Conservation (phyloP, 257 asterid species). For the Echites panduratus region DNA sequence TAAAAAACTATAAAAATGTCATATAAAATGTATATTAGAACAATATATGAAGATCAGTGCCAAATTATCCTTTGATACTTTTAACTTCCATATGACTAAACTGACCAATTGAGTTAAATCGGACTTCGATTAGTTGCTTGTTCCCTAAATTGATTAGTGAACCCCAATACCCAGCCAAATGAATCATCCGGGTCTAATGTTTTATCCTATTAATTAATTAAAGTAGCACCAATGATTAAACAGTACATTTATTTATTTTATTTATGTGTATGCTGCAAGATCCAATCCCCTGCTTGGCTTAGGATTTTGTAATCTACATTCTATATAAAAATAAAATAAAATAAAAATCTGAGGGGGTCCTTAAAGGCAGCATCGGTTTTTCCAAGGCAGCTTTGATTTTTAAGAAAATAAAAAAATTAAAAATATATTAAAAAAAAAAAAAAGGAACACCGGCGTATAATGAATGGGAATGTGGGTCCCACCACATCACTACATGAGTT, state of each 20-base stretch:
- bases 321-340: neutral
- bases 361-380: neutral
- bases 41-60: no score
- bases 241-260: neutral
- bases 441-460: constrained; percentile 12
- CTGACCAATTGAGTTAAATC: no score
- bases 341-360: neutral
- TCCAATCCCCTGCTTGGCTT: constrained; percentile 1
- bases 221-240: neutral
- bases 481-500: constrained; percentile 47
- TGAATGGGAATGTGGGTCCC: constrained; percentile 28
- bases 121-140: no score
- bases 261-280: neutral
- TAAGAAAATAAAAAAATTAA: neutral
- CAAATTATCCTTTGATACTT: no score
- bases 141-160: no score
- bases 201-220: neutral
- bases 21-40: no score
- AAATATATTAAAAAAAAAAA: neutral
- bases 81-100: no score
- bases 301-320: neutral
- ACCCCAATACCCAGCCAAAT: neutral
- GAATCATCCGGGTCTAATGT: neutral
- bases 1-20: no score
- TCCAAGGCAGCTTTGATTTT: neutral